phyloP scores from a whole-genome alignment of 2,329 filamentous ascomycete genomes.

The Didymella segeticola region DNA sequence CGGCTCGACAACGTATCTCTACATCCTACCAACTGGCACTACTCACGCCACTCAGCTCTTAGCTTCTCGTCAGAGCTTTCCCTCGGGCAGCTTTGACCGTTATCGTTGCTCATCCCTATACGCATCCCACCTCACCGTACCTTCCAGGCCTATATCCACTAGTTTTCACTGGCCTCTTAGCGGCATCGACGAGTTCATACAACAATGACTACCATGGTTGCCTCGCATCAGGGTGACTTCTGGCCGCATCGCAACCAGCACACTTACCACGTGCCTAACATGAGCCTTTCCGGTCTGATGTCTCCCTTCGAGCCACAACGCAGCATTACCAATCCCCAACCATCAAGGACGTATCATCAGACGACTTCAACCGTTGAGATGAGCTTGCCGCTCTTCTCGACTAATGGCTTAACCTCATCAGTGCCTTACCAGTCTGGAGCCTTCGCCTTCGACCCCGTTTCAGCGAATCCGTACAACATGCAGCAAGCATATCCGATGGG shows the following conservation, averaged over 20 bases:
- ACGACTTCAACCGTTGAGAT: conserved; percentile 44
- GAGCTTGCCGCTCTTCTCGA: conserved; percentile 45
- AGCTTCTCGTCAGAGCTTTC: not conserved
- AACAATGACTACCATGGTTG: conserved; percentile 49
- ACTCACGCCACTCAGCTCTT: conserved; percentile 35
- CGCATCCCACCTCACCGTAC: conserved; percentile 25
- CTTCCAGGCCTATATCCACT: conserved; percentile 28
- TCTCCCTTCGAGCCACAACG: conserved; percentile 41
- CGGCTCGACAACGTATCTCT: conserved; percentile 33
- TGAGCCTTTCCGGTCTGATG: conserved; percentile 40
- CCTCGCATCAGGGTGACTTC: conserved; percentile 42
- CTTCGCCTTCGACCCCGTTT: conserved; percentile 44
- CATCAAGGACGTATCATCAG: conserved; percentile 40
- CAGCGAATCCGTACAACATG: conserved; percentile 47
- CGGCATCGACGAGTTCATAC: conserved; percentile 28
- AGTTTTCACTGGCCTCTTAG: conserved; percentile 14
- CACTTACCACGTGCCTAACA: conserved; percentile 37
- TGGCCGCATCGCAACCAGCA: conserved; percentile 46
- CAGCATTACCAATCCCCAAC: conserved; percentile 27
- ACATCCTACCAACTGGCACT: conserved; percentile 38
- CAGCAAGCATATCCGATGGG: conserved; percentile 41
- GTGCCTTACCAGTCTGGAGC: conserved; percentile 47
- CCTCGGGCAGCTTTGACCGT: conserved; percentile 30
- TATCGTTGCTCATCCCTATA: conserved; percentile 27
- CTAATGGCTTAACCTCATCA: conserved; percentile 36